Base-by-base conservation (phyloP, 2,329 filamentous ascomycete species). In the Sporothrix variecibatus region DNA sequence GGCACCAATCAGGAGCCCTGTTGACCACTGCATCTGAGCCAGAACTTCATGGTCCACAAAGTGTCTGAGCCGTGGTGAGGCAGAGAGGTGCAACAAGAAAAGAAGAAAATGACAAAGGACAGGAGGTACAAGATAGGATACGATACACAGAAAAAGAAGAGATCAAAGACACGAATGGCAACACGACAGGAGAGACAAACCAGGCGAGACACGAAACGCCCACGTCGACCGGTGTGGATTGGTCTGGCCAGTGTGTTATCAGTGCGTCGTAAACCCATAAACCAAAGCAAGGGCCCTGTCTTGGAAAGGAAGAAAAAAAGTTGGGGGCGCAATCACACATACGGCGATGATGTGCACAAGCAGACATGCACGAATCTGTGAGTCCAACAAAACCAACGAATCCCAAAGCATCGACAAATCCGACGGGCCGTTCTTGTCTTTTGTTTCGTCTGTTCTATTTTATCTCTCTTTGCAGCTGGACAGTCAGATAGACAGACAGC, bases 311-410 rank as follows among this genome's bases (percentile, higher is more conserved):
- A 6, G 11, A 23, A n/a, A 51, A 31, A n/a, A 53, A 69, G 65
- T 71, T 71, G 68, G 68, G 68, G 68, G 68, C 68, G 51, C 68
- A 71, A 58, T 51, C 43, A 28, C 65, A 51, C 67, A 26, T 43
- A 31, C 67, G 51, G 9, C 49, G 46, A 56, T 70, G 34, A 58
- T 43, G 34, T 65, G 60, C 34, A 65, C 60, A 65, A 43, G n/a
- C 60, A 65, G 60, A 43, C 60, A 65, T 65, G 60, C 60, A 62
- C 28, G 58, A 64, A 64, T 40, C 60, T 3, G 23, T 31, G 60
- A 38, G 34, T 62, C 17, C 6, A 51, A 49, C 49, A 15, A 15
- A n/a, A 3, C 49, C 49, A 8, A 51, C 49, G 49, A 43, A 43
- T 43, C 40, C 40, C 40, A 3, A 15, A 49, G 43, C 12, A 15